Evolutionary conservation across 768 basidiomycete genomes (phyloP), one percentile per base, ranked within the genome.

Genomic region (Boletus vinaceobasis): DNA sequence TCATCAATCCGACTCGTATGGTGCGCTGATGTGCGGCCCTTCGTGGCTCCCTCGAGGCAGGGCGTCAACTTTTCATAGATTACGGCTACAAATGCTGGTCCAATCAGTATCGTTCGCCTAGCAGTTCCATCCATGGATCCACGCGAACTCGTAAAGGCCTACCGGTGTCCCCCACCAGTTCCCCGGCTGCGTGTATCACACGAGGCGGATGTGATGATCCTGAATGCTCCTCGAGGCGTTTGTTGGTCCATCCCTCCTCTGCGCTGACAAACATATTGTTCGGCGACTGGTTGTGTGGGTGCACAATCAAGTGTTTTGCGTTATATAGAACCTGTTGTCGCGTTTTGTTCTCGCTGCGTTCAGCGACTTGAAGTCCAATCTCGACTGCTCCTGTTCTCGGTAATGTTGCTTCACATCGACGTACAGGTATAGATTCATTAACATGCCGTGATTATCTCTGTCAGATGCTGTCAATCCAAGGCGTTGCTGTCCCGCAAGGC

Each of bases 161-260:
- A 52, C 9, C 10, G 27, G 48, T 31, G 19, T 54, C 38, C 11
- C 49, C 27, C 7, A 7, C 11, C 26, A 31, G 45, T 15, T 48
- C 5, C 10, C n/a, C 19, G 27, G 52, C 40, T 60, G 50, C 64
- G 60, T 64, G 64, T 50, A 43, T 17, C 43, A 58, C 65, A 61
- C 39, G 65, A 63, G 61, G 64, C 21, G 32, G 31, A 7, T 36
- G 23, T 23, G 23, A 23, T 23, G 48, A 49, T 62, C 50, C 26
- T 43, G 35, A 50, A 44, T n/a, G 26, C 45, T 52, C 50, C 48
- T 53, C 60, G 44, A 61, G 65, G 60, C 49, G 11, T 36, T 27
- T 50, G 50, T 48, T 53, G 57, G 58, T 37, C 35, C 58, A 51
- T 32, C 27, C 19, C 23, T 33, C 43, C 47, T 5, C 33, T 38